Conservation (phyloP, 129 eudicot species). For the Arctium lappa region DNA sequence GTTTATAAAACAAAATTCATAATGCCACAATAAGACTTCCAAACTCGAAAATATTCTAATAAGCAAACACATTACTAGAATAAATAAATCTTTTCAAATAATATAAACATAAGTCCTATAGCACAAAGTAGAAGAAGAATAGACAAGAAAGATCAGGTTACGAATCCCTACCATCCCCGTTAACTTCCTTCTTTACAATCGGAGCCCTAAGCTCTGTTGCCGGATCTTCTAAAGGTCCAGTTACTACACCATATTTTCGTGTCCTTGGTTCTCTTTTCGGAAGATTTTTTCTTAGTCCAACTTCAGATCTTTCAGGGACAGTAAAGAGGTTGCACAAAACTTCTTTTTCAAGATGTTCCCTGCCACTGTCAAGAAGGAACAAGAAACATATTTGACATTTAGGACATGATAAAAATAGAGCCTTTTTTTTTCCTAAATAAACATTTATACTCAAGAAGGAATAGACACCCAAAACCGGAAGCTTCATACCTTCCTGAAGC, state of each 20-base stretch:
- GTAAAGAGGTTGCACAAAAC: constrained; percentile 50
- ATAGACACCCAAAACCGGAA: background rate
- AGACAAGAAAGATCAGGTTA: background rate
- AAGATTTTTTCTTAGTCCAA: constrained; percentile 14
- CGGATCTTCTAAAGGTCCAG: constrained; percentile 49
- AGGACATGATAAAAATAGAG: background rate
- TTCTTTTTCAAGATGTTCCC: constrained; percentile 50
- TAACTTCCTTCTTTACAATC: constrained; percentile 38
- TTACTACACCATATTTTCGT: constrained; percentile 48
- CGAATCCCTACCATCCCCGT: constrained; percentile 35
- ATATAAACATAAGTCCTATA: background rate
- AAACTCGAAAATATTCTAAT: background rate
- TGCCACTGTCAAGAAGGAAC: constrained; percentile 27
- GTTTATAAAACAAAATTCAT: background rate
- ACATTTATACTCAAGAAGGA: background rate
- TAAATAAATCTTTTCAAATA: background rate
- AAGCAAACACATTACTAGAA: background rate
- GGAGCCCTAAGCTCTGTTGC: constrained; percentile 23
- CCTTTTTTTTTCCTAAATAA: background rate
- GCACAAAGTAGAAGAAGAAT: background rate
- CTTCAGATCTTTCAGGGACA: constrained; percentile 44
- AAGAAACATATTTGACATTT: constrained; percentile 4
- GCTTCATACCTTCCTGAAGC: constrained; percentile 35
- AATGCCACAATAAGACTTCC: background rate
- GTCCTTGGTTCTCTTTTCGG: constrained; percentile 27